Evolutionary conservation across 2,329 filamentous ascomycete genomes (phyloP).

Genomic region (Aureobasidium sp.): DNA sequence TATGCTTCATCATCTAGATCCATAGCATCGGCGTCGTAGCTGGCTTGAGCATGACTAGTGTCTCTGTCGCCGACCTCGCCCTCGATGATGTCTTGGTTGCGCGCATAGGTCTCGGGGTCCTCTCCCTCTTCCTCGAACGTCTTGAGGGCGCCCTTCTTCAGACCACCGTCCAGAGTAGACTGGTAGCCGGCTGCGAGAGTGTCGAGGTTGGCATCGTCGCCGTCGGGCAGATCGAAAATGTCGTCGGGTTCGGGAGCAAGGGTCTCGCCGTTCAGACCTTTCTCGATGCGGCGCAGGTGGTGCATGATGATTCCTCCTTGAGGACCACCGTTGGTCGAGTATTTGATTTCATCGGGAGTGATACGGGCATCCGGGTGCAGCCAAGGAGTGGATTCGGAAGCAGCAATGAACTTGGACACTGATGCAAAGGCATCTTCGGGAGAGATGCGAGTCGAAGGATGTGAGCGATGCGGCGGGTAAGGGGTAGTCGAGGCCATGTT

Average conservation of each 20-base stretch:
- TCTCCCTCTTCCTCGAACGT: conserved; percentile 23
- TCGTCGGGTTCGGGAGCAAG: conserved; percentile 35
- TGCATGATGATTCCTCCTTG: conserved; percentile 45
- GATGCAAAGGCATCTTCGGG: conserved; percentile 28
- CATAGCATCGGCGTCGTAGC: conserved; percentile 7
- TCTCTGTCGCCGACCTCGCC: conserved; percentile 34
- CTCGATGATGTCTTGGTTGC: conserved; percentile 33
- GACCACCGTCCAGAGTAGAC: conserved; percentile 11
- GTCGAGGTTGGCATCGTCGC: conserved; percentile 1
- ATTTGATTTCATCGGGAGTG: conserved; percentile 35
- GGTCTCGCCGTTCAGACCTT: conserved; percentile 46
- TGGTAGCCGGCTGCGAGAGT: conserved; percentile 9
- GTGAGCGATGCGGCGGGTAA: conserved; percentile 31
- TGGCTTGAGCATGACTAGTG: conserved; percentile 19
- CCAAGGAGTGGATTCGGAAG: conserved; percentile 35
- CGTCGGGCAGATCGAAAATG: neutral
- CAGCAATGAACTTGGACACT: conserved; percentile 35
- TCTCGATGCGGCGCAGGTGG: conserved; percentile 47
- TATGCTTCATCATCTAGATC: conserved; percentile 21
- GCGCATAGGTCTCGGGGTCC: conserved; percentile 38
- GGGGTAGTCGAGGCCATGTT: conserved; percentile 19
- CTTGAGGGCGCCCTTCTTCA: conserved; percentile 18
- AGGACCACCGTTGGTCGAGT: conserved; percentile 37
- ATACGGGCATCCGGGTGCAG: conserved; percentile 44
- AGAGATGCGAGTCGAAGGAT: conserved; percentile 30